Evolutionary conservation across 306 rosid species (phyloP).

Genomic region (Abrus precatorius): DNA sequence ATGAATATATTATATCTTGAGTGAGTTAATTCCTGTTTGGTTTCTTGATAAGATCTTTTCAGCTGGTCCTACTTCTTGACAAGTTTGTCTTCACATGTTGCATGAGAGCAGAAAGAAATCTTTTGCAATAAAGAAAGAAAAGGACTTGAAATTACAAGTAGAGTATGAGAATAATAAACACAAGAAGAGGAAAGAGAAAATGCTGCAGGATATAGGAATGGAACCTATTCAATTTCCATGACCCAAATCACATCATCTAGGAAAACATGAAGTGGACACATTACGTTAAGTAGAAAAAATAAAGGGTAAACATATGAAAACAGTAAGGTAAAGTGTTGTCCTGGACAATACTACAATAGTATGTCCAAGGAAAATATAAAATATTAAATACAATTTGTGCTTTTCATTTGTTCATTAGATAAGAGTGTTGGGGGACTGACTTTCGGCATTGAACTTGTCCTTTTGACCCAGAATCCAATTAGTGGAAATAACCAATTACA

Average conservation of each 20-base stretch:
- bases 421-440: not conserved
- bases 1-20: constrained; percentile 19
- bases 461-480: constrained; percentile 55
- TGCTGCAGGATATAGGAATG: constrained; percentile 4
- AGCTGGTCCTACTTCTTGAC: constrained; percentile 43
- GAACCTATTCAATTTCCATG: constrained; percentile 16
- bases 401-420: not conserved
- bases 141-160: not conserved
- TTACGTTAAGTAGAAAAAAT: not conserved
- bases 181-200: not conserved
- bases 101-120: constrained; percentile 35
- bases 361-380: not conserved
- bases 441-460: constrained; percentile 47
- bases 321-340: not conserved
- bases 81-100: constrained; percentile 52
- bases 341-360: not conserved
- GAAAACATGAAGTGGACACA: constrained; percentile 8
- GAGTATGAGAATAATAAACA: constrained; percentile 10
- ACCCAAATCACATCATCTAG: constrained; percentile 38
- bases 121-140: constrained; percentile 13
- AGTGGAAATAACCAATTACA: constrained; percentile 44
- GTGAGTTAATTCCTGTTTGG: constrained; percentile 33
- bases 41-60: constrained; percentile 40
- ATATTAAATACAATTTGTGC: not conserved
- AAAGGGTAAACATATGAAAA: constrained; percentile 1